A percentile compares a stretch with the other conserved stretches of the same genome.
Evolutionary conservation across 202 grass and related monocot species (phyloP).

Genomic region (Brachypodium distachyon): DNA sequence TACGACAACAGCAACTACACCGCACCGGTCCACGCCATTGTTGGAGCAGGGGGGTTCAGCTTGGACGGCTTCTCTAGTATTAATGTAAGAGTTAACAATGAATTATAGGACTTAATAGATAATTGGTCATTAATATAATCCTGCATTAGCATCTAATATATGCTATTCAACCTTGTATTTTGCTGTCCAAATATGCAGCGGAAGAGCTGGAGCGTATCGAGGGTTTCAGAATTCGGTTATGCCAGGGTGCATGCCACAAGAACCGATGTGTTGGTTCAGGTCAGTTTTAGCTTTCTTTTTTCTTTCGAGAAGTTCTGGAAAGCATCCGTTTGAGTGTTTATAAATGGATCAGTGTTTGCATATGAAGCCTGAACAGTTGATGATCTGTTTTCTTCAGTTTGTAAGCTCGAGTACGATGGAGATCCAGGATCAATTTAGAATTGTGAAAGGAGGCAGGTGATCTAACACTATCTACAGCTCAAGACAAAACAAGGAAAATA

Average conservation of each 20-base stretch:
- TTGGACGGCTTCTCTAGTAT: conserved; percentile 60
- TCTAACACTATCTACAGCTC: neutral
- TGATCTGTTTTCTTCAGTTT: conserved; percentile 44
- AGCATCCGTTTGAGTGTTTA: neutral
- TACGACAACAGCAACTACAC: conserved; percentile 79
- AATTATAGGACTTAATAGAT: neutral
- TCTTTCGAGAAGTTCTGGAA: neutral
- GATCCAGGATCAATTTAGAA: conserved; percentile 58
- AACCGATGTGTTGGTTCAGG: conserved; percentile 50
- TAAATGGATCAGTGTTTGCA: neutral
- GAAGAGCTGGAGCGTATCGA: conserved; percentile 53
- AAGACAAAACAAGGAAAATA: neutral
- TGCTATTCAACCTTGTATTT: conserved; percentile 1
- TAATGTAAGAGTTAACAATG: conserved; percentile 14
- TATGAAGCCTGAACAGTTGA: neutral
- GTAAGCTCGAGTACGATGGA: conserved; percentile 58
- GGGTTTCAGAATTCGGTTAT: conserved; percentile 64
- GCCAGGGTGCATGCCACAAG: conserved; percentile 47
- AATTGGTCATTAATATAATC: neutral
- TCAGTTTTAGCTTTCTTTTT: neutral
- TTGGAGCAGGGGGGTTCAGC: conserved; percentile 65
- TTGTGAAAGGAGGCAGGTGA: conserved; percentile 38
- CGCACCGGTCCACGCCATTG: conserved; percentile 55
- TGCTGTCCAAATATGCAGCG: conserved; percentile 26
- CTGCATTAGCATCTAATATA: neutral